Conservation (phyloP, 2,329 filamentous ascomycete genomes). For the Pleoardoris graminearum region DNA sequence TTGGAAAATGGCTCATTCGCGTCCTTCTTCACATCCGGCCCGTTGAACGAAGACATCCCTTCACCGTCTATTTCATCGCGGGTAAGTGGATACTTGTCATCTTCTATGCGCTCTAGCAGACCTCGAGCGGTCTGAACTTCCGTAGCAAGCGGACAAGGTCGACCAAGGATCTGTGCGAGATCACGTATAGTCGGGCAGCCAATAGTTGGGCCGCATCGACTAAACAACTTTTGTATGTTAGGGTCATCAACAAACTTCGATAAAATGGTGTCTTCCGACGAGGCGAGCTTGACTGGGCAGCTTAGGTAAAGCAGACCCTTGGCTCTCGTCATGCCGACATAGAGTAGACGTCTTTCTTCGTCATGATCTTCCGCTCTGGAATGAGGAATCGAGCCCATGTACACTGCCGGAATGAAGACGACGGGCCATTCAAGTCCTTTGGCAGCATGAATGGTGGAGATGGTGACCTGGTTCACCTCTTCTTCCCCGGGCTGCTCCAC, state of each 20-base stretch:
- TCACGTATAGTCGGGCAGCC: constrained; percentile 63
- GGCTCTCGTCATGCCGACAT: constrained; percentile 95
- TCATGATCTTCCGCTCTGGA: constrained; percentile 80
- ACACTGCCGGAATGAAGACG: constrained; percentile 88
- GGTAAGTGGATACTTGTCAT: constrained; percentile 41
- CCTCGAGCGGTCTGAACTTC: constrained; percentile 28
- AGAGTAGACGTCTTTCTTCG: constrained; percentile 86
- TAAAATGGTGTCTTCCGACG: constrained; percentile 63
- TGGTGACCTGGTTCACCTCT: constrained; percentile 70
- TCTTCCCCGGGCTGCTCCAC: constrained; percentile 65
- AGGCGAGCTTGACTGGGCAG: constrained; percentile 70
- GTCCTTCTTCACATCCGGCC: constrained; percentile 7
- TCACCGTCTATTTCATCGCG: constrained; percentile 41
- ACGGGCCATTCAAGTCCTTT: constrained; percentile 97
- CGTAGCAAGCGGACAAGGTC: constrained; percentile 60
- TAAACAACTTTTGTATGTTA: constrained; percentile 57
- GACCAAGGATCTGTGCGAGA: constrained; percentile 71
- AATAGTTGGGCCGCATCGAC: constrained; percentile 70
- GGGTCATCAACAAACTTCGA: constrained; percentile 71
- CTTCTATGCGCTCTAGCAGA: constrained; percentile 36
- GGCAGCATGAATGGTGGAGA: constrained; percentile 94
- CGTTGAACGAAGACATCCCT: constrained; percentile 24
- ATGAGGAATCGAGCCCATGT: constrained; percentile 89
- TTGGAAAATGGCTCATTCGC: constrained; percentile 22
- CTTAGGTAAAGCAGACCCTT: constrained; percentile 85